Conservation (phyloP, 176 grass and related monocot species). For the Puccinellia tenuiflora region DNA sequence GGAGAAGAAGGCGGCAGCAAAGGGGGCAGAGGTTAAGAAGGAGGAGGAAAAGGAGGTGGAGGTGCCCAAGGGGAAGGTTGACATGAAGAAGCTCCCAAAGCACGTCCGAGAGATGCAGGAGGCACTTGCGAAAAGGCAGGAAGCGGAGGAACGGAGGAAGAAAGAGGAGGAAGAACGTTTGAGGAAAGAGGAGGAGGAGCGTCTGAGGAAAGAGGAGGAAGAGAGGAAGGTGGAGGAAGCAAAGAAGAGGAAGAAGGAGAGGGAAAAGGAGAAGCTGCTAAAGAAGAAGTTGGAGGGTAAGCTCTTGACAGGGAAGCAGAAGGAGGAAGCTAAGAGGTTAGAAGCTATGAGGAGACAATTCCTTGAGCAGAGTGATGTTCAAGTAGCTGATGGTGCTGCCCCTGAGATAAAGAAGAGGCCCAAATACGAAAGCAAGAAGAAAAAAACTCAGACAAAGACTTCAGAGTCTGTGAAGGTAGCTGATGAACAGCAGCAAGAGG, state of each 20-base stretch:
- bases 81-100: constrained; percentile 80
- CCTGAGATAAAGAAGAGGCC: constrained; percentile 78
- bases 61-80: constrained; percentile 64
- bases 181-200: constrained; percentile 82
- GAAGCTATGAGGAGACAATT: constrained; percentile 93
- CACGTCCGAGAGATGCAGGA: constrained; percentile 83
- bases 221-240: constrained; percentile 82
- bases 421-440: constrained; percentile 80
- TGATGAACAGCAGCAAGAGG: constrained; percentile 51
- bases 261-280: constrained; percentile 78
- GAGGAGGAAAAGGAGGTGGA: constrained; percentile 57
- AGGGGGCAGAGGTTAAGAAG: constrained; percentile 37
- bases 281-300: constrained; percentile 94
- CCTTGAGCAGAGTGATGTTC: constrained; percentile 68
- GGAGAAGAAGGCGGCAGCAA: constrained; percentile 78
- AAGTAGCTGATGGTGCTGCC: constrained; percentile 33
- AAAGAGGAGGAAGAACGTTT: constrained; percentile 76
- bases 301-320: constrained; percentile 81
- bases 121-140: constrained; percentile 64
- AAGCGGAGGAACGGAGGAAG: constrained; percentile 69
- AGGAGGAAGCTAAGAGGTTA: constrained; percentile 82
- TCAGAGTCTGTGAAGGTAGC: constrained; percentile 31
- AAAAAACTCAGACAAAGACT: constrained; percentile 51
- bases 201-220: constrained; percentile 45
- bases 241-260: constrained; percentile 79